phyloP scores from a whole-genome alignment of 441 rosid species.

The Viola pubescens region DNA sequence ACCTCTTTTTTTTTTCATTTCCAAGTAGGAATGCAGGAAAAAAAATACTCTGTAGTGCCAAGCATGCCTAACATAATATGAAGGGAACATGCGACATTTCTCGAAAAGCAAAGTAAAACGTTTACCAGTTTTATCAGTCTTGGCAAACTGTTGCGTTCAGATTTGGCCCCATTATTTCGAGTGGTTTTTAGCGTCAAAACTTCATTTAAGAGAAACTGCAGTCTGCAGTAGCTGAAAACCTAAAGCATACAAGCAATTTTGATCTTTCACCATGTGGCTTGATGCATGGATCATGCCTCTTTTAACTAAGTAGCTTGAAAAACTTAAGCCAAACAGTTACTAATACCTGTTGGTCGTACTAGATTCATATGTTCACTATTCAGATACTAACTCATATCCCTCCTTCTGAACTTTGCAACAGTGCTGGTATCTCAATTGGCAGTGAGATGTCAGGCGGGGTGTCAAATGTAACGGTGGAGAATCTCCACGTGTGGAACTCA shows the following conservation, averaged over 20 bases:
- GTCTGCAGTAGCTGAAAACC: background rate
- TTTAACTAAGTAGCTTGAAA: no score
- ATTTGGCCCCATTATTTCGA: no score
- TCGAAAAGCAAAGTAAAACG: no score
- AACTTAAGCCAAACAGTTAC: background rate
- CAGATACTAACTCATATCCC: constrained; percentile 14
- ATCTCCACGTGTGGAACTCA: constrained; percentile 74
- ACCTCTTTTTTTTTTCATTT: background rate
- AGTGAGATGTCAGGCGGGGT: constrained; percentile 98
- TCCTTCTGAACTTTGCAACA: constrained; percentile 28
- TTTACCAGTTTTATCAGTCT: background rate
- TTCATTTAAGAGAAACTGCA: background rate
- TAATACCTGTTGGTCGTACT: background rate
- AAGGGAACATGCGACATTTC: no score
- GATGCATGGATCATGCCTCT: no score
- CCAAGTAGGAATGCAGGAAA: background rate
- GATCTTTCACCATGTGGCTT: no score
- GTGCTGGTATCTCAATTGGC: constrained; percentile 90
- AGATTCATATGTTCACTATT: background rate
- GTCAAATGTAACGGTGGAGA: constrained; percentile 73
- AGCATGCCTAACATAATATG: background rate
- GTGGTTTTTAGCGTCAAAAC: background rate
- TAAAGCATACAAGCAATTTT: background rate
- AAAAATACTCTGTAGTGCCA: background rate
- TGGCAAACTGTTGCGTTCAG: background rate